Evolutionary conservation across 306 rosid genomes (phyloP).

Genomic region (Spatholobus suberectus): DNA sequence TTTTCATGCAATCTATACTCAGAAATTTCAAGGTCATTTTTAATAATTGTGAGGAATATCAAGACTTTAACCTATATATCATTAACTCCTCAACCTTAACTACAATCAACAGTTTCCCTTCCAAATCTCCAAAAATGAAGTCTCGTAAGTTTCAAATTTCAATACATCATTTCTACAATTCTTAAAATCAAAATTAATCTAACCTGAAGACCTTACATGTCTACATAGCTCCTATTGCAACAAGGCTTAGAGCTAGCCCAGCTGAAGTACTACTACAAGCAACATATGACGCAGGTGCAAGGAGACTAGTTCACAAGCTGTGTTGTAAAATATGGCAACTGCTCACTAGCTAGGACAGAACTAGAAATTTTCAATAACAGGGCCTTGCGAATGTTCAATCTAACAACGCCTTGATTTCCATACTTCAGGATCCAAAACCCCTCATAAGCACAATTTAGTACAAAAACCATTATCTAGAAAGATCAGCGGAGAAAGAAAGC

Average conservation of each 20-base stretch:
- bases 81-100: conserved; percentile 11
- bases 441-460: conserved; percentile 19
- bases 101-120: conserved; percentile 3
- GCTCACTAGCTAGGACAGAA: conserved; percentile 2
- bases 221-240: not conserved
- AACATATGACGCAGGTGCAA: not conserved
- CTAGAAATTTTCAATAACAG: not conserved
- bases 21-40: conserved; percentile 7
- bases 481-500: not conserved
- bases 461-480: conserved; percentile 1
- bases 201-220: not conserved
- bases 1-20: not conserved
- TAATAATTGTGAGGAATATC: not conserved
- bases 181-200: not conserved
- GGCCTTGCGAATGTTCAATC: not conserved
- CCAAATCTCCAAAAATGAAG: conserved; percentile 8
- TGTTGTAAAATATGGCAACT: not conserved
- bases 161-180: conserved; percentile 5
- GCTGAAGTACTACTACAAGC: conserved; percentile 8
- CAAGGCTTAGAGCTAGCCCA: conserved; percentile 17
- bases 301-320: not conserved
- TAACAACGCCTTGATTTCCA: not conserved
- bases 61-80: not conserved
- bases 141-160: conserved; percentile 15
- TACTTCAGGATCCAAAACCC: not conserved